Evolutionary conservation across 2,329 filamentous ascomycete species (phyloP), one percentile per base, ranked within the genome.

Genomic region (Aureobasidium uvarum): DNA sequence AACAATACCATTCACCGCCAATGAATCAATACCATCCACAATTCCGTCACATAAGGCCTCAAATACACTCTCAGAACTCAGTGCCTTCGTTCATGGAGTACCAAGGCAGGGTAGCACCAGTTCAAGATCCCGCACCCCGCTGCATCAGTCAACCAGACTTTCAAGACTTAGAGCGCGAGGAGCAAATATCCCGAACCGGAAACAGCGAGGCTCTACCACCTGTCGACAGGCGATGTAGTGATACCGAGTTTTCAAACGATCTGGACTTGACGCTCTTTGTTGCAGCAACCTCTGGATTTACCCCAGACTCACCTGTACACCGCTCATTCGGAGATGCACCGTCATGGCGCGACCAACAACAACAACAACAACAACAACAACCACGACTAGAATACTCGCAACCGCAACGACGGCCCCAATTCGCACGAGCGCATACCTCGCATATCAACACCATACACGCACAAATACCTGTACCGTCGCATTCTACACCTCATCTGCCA

Each of bases 251-350:
- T 66, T 68, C 67, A 6, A 69, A 72, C 56, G 70, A 71, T 50
- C 68, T 71, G 51, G 73, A 75, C 36, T 72, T 74, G 59, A 68
- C 69, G 28, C 64, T 75, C 4, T 75, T 75, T 52, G 73, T 71
- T 5, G 70, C 73, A 52, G 74, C 74, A 14, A 75, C 73, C 5
- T 71, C 71, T 14, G 74, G 74, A 16, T 66, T 75, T 14, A 72
- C 68, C 11, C 71, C 71, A 10, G 59, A 66, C 11, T 60, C 58
- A 23, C 64, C 46, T 36, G 3, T 63, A 43, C 60, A 63, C 48
- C 58, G 58, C 58, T 62, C 58, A 38, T 60, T 60, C 20, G 56
- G 28, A 28, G 33, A 28, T n/a, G 36, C 36, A 10, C 43, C 43
- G 18, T 51, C 58, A 51, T 62, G 23, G 43, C 58, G 45, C 33